Evolutionary conservation across 2,329 filamentous ascomycete genomes (phyloP).

Genomic region (Diaporthe sp.): DNA sequence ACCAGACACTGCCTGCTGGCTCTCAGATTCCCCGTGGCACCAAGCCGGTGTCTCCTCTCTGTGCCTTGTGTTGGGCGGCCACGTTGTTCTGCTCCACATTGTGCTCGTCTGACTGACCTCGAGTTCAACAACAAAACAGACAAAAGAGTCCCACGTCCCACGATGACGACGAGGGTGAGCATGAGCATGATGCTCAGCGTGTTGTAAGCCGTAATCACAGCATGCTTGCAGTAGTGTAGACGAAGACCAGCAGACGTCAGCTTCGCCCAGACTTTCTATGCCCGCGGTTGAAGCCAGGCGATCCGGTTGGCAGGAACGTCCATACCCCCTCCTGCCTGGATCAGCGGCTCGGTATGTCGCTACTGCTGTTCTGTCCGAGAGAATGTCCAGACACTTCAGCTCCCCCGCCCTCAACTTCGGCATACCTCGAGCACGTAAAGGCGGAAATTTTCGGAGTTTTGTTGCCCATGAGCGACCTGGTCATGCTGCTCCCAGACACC

Average conservation of each 20-base stretch:
- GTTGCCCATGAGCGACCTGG: neutral
- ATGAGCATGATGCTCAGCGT: neutral
- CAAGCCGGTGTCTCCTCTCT: neutral
- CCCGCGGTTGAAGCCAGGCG: neutral
- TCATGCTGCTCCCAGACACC: neutral
- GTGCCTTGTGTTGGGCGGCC: neutral
- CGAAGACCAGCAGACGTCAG: neutral
- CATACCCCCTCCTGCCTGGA: neutral
- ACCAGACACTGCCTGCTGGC: neutral
- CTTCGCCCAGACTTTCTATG: slow-evolving; percentile 3
- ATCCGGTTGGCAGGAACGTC: slow-evolving; percentile 11
- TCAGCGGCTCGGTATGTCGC: neutral
- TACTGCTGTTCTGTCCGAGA: neutral
- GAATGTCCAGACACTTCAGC: neutral
- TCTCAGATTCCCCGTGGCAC: neutral
- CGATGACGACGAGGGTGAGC: neutral
- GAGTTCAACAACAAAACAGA: neutral
- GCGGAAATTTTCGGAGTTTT: neutral
- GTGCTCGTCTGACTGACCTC: neutral
- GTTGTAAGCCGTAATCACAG: neutral
- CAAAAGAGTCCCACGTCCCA: neutral
- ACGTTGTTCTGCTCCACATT: neutral
- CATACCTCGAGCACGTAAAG: neutral
- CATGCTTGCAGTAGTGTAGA: neutral
- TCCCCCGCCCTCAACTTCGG: neutral